phyloP scores from a whole-genome alignment of 2,329 filamentous ascomycete species.

The Davidsoniella eucalypti region DNA sequence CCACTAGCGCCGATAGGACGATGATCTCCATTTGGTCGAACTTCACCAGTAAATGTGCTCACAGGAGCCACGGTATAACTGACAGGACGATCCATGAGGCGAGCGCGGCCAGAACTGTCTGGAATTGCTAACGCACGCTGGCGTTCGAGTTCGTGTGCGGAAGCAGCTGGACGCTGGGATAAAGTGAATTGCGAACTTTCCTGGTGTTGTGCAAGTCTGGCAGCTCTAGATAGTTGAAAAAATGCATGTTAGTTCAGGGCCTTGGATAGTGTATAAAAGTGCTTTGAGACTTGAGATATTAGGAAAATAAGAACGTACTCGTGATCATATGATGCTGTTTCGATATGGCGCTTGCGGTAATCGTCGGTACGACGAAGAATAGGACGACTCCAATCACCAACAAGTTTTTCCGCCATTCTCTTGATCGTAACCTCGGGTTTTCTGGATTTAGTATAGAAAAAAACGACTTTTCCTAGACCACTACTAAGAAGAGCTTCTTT shows the following conservation, averaged over 20 bases:
- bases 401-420: constrained; percentile 77
- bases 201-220: constrained; percentile 34
- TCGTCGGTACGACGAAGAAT: constrained; percentile 89
- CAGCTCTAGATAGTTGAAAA: constrained; percentile 25
- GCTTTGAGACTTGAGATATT: no score
- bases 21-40: constrained; percentile 22
- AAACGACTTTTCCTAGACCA: constrained; percentile 86
- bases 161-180: constrained; percentile 30
- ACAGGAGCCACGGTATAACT: constrained; percentile 44
- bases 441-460: constrained; percentile 95
- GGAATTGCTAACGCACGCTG: constrained; percentile 42
- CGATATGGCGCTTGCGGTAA: constrained; percentile 67
- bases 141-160: constrained; percentile 34
- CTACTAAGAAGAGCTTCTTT: constrained; percentile 82
- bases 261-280: background rate
- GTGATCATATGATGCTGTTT: constrained; percentile 47
- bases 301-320: constrained; percentile 28
- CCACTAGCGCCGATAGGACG: constrained; percentile 46
- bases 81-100: constrained; percentile 35
- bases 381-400: constrained; percentile 89
- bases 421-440: constrained; percentile 79
- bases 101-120: constrained; percentile 37
- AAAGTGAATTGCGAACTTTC: constrained; percentile 33
- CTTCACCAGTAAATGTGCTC: constrained; percentile 41
- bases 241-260: background rate